Base-by-base conservation (phyloP, 192 early-diverging fungal genomes). In the Coemansia sp. region DNA sequence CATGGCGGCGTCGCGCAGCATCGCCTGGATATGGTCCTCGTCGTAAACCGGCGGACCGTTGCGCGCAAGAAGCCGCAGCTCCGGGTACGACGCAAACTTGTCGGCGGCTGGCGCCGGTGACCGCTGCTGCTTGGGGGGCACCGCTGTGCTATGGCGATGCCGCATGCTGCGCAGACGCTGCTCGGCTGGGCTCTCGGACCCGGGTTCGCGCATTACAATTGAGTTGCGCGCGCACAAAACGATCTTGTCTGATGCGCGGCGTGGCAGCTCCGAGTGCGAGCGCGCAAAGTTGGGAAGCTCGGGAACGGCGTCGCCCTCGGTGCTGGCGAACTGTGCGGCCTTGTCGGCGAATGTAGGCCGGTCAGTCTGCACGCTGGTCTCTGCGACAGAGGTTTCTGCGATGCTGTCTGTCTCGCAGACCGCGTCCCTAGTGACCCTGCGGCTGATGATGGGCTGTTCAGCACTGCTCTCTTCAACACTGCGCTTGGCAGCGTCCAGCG, bases 31-130 rank as follows among this genome's bases (percentile, higher is more conserved):
- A 32, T 76, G 75, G 31, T 67, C 67, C 56, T 69, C 71, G 64
- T 69, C 63, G 32, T 71, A 71, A n/a, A 36, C n/a, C 48, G 68
- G 61, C 3, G 60, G 48, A 20, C 60, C 60, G 64, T 52, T 60
- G 51, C 48, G 38, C 31, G 18, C 57, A 34, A 67, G 67, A 12
- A 78, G 60, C 1, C 72, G 71, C 61, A 80, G 68, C 61, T 80
- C 77, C 12, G 77, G 77, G 22, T 73, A 80, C 55, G 77, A 76
- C n/a, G 77, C 68, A 38, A 66, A 67, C 60, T 72, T 72, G 71
- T 78, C 76, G 20, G 60, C 56, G 8, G 50, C 8, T 4, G 64
- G 31, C 5, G 58, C 36, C 20, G 57, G 18, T 7, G 34, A 48
- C 50, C 48, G 11, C 7, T 17, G 14, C 16, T 48, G 51, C 33